Base-by-base conservation (phyloP, 2,329 filamentous ascomycete genomes). In the Ramichloridium luteum region DNA sequence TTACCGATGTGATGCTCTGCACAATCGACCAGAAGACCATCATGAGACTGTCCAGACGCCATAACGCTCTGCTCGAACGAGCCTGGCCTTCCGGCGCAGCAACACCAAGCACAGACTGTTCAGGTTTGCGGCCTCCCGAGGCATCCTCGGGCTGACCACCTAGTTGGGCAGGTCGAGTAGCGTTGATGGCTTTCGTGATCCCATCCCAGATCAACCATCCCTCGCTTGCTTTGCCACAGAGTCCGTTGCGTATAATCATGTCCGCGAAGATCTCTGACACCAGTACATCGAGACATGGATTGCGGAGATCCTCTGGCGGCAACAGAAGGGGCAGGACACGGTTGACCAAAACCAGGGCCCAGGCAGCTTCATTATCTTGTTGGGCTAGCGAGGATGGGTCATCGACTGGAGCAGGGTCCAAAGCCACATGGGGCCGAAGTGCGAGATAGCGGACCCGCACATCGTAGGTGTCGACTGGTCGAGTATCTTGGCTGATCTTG, bases 281-380 rank as follows among this genome's bases (percentile, higher is more conserved):
- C 39, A 98, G 65, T 20, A 82, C 71, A 35, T 81, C 79, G 48
- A 96, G 65, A 54, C 83, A 93, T 32, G 74, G 74, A 54, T 93
- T 96, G 49, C 88, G 76, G 23, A 96, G 65, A 54, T 96, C 88
- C 50, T 96, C 88, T 11, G 85, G 90, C 6, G 90, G 90, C 13
- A 98, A 68, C 11, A 98, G 69, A 31, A 93, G 67, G 14, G 83
- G 78, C 39, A 98, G 64, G 22, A 85, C 68, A 16, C 79, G 82
- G 50, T 86, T 77, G 11, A 86, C 78, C n/a, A 96, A 67, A 35
- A 96, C 64, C 51, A 93, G 83, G 46, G 88, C 80, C 64, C 94
- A 96, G 27, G 74, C 67, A 15, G 69, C 68, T 61, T 96, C 90
- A 49, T 85, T 88, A 39, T 79, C 71, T 35, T 65, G 63, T 60